These are phyloP conservation scores for Scheffersomyces segobiensis DNA, from an alignment of 1,139 yeast species.

Conservation along the genomic window DNA sequence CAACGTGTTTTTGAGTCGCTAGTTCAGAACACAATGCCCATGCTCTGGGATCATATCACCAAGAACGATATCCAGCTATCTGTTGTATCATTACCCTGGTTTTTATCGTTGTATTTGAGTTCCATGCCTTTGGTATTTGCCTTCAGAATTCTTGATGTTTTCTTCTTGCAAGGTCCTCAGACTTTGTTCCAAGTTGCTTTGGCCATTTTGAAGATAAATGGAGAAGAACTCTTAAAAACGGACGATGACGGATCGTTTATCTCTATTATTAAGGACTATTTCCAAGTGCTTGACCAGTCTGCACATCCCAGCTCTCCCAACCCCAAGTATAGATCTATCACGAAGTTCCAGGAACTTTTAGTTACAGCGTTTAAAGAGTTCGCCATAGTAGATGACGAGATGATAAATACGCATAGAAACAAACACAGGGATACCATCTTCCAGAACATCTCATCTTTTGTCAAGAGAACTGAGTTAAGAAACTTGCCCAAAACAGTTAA, in stretches of 20 bases:
- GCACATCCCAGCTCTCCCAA: constrained; percentile 76
- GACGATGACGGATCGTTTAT: constrained; percentile 94
- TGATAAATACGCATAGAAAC: constrained; percentile 66
- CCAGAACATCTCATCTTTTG: constrained; percentile 84
- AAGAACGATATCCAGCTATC: constrained; percentile 88
- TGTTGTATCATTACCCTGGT: constrained; percentile 96
- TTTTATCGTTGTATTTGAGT: constrained; percentile 81
- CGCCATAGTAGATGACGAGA: constrained; percentile 71
- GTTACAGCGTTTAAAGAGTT: constrained; percentile 94
- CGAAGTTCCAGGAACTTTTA: constrained; percentile 86
- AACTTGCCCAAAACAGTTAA: constrained; percentile 75
- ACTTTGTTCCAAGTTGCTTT: constrained; percentile 91
- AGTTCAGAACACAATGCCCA: constrained; percentile 87
- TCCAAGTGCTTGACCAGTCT: constrained; percentile 73
- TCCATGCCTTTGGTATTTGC: constrained; percentile 96
- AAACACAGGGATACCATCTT: constrained; percentile 76
- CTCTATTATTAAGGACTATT: constrained; percentile 79
- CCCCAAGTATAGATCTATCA: constrained; percentile 62
- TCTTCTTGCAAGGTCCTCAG: constrained; percentile 87
- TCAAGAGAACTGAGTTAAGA: constrained; percentile 87
- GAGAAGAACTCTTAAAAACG: constrained; percentile 74
- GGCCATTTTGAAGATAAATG: constrained; percentile 83
- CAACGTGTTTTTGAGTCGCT: constrained; percentile 91
- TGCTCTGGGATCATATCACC: constrained; percentile 79
- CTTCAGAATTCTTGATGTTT: constrained; percentile 85